A percentile compares a stretch with the other conserved stretches of the same genome.
These are phyloP conservation scores for Tylopilus sp. DNA, from an alignment of 768 basidiomycete genomes.

Conservation along the genomic window DNA sequence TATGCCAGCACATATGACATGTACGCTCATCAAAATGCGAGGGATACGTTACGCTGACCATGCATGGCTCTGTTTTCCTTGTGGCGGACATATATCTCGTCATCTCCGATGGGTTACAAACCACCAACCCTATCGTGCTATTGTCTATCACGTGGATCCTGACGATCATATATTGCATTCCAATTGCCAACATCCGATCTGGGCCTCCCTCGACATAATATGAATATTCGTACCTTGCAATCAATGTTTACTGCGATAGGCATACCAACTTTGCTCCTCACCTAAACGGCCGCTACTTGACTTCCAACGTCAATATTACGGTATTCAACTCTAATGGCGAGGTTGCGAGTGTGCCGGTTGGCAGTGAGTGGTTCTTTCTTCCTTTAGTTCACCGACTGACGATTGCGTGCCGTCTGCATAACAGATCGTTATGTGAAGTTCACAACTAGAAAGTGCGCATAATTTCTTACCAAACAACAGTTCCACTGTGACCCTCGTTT, in stretches of 20 bases:
- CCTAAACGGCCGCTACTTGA: conserved; percentile 71
- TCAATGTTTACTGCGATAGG: background rate
- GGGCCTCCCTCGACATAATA: no score
- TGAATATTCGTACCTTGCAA: no score
- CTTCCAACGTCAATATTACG: conserved; percentile 87
- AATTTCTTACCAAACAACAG: no score
- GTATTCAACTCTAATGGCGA: conserved; percentile 42
- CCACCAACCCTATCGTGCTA: no score
- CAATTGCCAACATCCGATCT: conserved; percentile 1
- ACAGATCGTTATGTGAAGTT: conserved; percentile 67
- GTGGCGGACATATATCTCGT: no score
- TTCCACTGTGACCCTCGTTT: no score
- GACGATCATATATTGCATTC: conserved; percentile 1
- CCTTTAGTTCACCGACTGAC: conserved; percentile 26
- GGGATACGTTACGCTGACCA: conserved; percentile 45
- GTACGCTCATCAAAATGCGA: no score
- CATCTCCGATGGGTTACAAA: no score
- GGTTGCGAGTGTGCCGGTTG: conserved; percentile 41
- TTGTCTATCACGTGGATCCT: background rate
- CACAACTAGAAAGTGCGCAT: conserved; percentile 61
- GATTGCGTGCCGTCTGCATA: conserved; percentile 26
- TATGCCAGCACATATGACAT: no score
- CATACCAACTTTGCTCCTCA: no score
- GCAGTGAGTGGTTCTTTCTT: conserved; percentile 12
- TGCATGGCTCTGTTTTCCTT: no score